Conservation (phyloP, 2,329 filamentous ascomycete species). For the Zasmidium cellare region DNA sequence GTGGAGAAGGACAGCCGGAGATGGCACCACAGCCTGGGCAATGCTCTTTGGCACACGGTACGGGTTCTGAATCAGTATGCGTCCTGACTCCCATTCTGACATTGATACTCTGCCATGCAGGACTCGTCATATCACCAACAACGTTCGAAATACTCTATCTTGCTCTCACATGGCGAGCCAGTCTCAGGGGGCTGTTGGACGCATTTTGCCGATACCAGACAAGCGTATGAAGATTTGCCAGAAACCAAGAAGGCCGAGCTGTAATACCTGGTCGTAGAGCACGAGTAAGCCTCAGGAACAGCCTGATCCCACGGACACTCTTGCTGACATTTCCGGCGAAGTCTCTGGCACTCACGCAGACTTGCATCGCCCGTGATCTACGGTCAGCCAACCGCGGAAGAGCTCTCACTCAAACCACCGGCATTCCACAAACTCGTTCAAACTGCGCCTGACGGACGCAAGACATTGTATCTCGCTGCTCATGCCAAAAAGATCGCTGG, state of each 20-base stretch:
- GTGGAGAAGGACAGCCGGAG: neutral
- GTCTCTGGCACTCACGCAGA: neutral
- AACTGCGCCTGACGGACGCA: neutral
- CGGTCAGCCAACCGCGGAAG: neutral
- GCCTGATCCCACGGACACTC: too few relatives aligned
- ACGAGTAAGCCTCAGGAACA: neutral
- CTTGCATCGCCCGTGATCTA: neutral
- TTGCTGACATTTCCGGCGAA: neutral
- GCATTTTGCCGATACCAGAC: neutral
- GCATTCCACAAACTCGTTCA: neutral
- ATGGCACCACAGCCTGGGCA: neutral
- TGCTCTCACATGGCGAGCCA: neutral
- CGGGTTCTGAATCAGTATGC: neutral
- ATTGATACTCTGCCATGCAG: neutral
- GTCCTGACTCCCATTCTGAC: too few relatives aligned
- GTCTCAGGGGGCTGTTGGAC: neutral
- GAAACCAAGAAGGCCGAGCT: neutral
- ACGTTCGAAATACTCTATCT: neutral
- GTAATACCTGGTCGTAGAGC: neutral
- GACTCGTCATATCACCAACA: neutral
- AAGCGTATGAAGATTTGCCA: neutral
- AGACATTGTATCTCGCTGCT: neutral
- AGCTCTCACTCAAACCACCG: neutral
- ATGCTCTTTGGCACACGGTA: neutral
- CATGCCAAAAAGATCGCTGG: neutral